A percentile compares a stretch with the other conserved stretches of the same genome.
These are phyloP conservation scores for Penicillium macrosclerotiorum DNA, from an alignment of 495 filamentous ascomycete genomes.

Conservation along the genomic window DNA sequence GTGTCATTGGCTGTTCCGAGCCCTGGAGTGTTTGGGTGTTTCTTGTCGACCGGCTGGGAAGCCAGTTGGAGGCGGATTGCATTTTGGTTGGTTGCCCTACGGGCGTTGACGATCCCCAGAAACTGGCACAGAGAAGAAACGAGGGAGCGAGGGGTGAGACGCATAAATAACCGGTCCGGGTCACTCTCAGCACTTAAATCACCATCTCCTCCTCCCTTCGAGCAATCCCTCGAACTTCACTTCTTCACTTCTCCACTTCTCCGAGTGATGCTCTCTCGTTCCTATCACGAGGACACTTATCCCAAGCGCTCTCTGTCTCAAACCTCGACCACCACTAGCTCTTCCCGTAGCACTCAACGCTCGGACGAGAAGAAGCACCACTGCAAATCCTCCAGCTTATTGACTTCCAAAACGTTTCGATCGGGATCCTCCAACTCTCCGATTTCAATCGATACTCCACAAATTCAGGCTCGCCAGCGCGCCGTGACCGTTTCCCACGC, in stretches of 20 bases:
- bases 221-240: too few relatives aligned
- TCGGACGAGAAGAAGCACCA: conserved; percentile 18
- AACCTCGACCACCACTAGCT: conserved; percentile 22
- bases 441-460: conserved; percentile 16
- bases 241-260: neutral
- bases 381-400: conserved; percentile 5
- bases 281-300: conserved; percentile 12
- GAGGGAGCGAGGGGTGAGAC: neutral
- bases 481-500: conserved; percentile 12
- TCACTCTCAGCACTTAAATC: conserved; percentile 2
- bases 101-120: conserved; percentile 14
- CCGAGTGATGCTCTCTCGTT: conserved; percentile 23
- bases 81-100: conserved; percentile 30
- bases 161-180: conserved; percentile 14
- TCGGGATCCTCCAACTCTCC: conserved; percentile 22
- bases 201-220: too few relatives aligned
- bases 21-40: neutral
- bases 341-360: conserved; percentile 16
- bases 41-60: conserved; percentile 1
- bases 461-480: conserved; percentile 7
- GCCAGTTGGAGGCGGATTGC: conserved; percentile 7
- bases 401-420: conserved; percentile 18
- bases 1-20: conserved; percentile 7
- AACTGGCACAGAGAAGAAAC: neutral
- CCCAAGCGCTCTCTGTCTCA: conserved; percentile 24